phyloP scores from a whole-genome alignment of 352 stramenopile genomes.

The Phytophthora europaea region DNA sequence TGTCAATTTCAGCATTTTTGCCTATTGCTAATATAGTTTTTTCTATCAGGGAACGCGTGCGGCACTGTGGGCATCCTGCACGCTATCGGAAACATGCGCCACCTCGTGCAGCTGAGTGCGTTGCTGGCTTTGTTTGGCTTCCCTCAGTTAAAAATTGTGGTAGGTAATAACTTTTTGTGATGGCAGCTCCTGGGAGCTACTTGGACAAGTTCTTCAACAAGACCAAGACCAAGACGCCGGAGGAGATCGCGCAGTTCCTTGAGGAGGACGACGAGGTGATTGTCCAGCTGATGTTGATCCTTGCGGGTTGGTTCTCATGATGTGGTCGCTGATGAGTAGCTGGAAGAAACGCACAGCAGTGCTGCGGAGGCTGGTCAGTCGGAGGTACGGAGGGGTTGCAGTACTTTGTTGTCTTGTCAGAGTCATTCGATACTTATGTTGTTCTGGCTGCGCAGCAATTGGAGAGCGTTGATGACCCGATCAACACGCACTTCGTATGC shows the following conservation, averaged over 20 bases:
- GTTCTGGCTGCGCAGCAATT: constrained; percentile 65
- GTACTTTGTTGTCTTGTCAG: neutral
- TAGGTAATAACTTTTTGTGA: neutral
- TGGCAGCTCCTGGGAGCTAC: constrained; percentile 67
- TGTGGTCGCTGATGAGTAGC: constrained; percentile 40
- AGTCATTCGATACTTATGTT: neutral
- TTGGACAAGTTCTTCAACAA: constrained; percentile 87
- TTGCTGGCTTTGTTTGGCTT: constrained; percentile 4
- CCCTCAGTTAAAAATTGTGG: neutral
- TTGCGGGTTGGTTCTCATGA: constrained; percentile 3
- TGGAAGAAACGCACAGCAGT: constrained; percentile 94
- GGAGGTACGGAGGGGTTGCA: constrained; percentile 47
- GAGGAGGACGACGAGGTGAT: constrained; percentile 92
- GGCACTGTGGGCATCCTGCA: constrained; percentile 97
- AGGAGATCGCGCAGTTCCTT: constrained; percentile 88
- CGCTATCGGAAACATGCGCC: constrained; percentile 92
- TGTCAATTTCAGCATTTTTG: constrained; percentile 12
- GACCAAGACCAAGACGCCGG: constrained; percentile 80
- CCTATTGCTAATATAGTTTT: constrained; percentile 11
- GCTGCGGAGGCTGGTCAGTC: constrained; percentile 93
- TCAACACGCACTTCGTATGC: constrained; percentile 98
- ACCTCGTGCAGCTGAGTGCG: constrained; percentile 74
- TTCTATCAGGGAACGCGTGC: constrained; percentile 92
- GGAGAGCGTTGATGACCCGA: constrained; percentile 91
- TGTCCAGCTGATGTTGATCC: neutral